Base-by-base conservation (phyloP, 176 grass and related monocot species). In the Pharus latifolius region DNA sequence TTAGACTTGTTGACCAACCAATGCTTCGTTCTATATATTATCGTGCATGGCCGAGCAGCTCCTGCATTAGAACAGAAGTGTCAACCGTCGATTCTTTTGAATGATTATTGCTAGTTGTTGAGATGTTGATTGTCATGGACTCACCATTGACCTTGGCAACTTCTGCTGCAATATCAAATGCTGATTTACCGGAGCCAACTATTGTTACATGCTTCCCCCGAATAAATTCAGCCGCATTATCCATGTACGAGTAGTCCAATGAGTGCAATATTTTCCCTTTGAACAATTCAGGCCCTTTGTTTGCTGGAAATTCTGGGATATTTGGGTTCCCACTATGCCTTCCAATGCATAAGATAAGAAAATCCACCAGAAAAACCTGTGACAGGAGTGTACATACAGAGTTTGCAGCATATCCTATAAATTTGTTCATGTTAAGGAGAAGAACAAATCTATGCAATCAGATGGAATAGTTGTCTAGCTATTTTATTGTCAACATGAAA, bases 281-380 rank as follows among this genome's bases (percentile, higher is more conserved):
- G 81, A 91, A 98, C 45, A 86, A 40, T 62, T 91, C 81, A 56
- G 78, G 87, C 7, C 87, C 94, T 69, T 83, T 65, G 7, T 68
- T 67, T 25, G 28, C 40, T 6, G 78, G 53, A 62, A 93, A 93
- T 52, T 73, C 67, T 22, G 89, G 89, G 15, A 98, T 80, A 31
- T 98, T 93, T 13, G 87, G 94, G 27, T 45, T 68, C 31, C 87
- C 89, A 55, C 94, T 98, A 46, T 85, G 91, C 35, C 83, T 80
- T 59, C 90, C 90, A 49, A 98, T 85, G 78, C 95, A 93, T 7
- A 98, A 37, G 55, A 98, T 88, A 47, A 98, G 51, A 74, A 98
- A 98, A 78, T 93, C 84, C 84, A 93, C 75, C 3, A 22, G 42
- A 55, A 82, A 53, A 78, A 88, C 49, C 77, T 92, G 62, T 30